Conservation (phyloP, 2,329 filamentous ascomycete species). For the Westerdykella ornata region DNA sequence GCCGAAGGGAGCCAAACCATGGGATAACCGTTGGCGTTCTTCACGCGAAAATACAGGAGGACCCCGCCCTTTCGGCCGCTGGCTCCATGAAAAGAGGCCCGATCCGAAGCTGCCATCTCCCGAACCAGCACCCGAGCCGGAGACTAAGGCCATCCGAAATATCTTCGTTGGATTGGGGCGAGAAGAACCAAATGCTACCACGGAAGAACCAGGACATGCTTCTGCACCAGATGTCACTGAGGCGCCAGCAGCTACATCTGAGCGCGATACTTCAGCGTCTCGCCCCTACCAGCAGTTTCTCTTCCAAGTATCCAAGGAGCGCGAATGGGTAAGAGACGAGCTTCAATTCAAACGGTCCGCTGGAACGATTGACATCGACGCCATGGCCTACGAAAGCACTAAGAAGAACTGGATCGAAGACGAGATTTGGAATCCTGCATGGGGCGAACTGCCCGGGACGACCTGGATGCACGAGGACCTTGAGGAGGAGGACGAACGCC, state of each 20-base stretch:
- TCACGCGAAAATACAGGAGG: too few relatives aligned
- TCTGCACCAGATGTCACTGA: too few relatives aligned
- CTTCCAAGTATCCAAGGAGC: constrained; percentile 7
- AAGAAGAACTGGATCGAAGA: constrained; percentile 9
- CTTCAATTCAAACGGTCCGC: constrained; percentile 2
- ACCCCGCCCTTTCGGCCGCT: too few relatives aligned
- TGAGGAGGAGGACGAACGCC: not conserved
- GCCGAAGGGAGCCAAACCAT: too few relatives aligned
- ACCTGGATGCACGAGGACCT: constrained; percentile 8
- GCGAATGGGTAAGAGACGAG: constrained; percentile 8
- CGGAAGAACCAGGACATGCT: too few relatives aligned
- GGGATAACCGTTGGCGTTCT: too few relatives aligned
- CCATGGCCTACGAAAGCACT: constrained; percentile 6
- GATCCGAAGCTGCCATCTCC: too few relatives aligned
- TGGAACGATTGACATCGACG: constrained; percentile 2
- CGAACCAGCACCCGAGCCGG: too few relatives aligned
- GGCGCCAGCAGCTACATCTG: not conserved
- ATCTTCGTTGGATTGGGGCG: too few relatives aligned
- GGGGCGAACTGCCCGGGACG: constrained; percentile 6
- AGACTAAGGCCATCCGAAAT: too few relatives aligned
- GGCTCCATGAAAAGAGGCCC: too few relatives aligned
- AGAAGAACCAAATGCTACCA: too few relatives aligned
- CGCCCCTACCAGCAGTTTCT: constrained; percentile 8
- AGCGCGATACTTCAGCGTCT: constrained; percentile 6
- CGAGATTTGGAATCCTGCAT: constrained; percentile 8